Evolutionary conservation across 352 stramenopile genomes (phyloP), one percentile per base, ranked within the genome.

Genomic region (Globisporangium heterothallicum): DNA sequence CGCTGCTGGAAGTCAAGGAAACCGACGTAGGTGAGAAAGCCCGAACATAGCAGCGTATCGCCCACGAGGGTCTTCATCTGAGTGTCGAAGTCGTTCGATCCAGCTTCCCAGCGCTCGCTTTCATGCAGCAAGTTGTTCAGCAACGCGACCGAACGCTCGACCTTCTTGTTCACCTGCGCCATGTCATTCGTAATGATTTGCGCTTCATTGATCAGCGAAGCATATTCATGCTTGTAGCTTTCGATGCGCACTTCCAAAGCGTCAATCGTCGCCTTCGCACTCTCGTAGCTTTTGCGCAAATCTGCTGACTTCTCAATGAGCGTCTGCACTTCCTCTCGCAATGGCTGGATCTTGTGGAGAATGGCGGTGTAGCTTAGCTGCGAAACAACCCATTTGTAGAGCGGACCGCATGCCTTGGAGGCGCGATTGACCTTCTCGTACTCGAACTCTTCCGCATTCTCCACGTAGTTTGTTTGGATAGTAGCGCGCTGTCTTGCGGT

Each of bases 211-310:
- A 99, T 99, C 34, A 99, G 78, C 25, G 82, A 84, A 1, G 96
- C 97, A 66, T 99, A 99, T 68, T 99, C 97, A 45, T 90, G 72
- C 72, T 99, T 99, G 70, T 99, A 99, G 64, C 83, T 95, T 26
- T 92, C 86, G 55, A 99, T 99, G 25, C 95, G 93, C 44, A 90
- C 77, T 67, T 99, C 97, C 6, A 99, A 78, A 8, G 86, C 74
- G 22, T 92, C 80, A 16, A 99, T 94, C 50, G 97, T 96, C n/a
- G 63, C 76, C 61, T 97, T 94, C 4, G 97, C 81, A 26, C 81
- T 72, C 46, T 97, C 80, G 53, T 99, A 98, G 57, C 97, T 71
- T 36, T 95, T 69, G 27, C 93, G 91, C 32, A 99, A 70, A 59
- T 94, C 80, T 19, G 88, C 72, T 2, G 94, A 97, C 59, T 96